Evolutionary conservation across 495 filamentous ascomycete species (phyloP), one percentile per base, ranked within the genome.

Genomic region (Thozetella sp.): DNA sequence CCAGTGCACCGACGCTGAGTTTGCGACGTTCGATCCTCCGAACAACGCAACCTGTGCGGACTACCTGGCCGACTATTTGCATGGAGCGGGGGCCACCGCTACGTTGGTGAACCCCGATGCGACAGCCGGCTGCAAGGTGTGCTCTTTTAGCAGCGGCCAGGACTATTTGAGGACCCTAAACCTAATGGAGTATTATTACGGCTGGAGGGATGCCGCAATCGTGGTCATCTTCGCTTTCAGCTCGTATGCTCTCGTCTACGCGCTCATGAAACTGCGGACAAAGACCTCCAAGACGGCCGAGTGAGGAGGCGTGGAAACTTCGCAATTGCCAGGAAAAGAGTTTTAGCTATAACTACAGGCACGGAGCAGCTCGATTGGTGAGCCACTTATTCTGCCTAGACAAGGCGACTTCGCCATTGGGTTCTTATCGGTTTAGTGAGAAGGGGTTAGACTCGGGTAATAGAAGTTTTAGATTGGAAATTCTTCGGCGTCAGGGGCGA

Each of bases 191-290:
- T 83, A 79, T 68, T 52, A 66, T 55, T 66, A 88, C 57, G 86
- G 86, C 53, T 90, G 88, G 89, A 74, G 84, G 27, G 71, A 88
- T 65, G 86, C 83, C 58, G 87, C 78, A 46, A 74, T 86, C 70
- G 59, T 68, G 12, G 59, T 64, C 24, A 62, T 70, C 22, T 77
- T 75, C 51, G 68, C 67, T 12, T 22, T 72, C 52, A 71, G 67
- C 56, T 64, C 61, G 25, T 74, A 72, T 54, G 54, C 58, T 11
- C 22, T 67, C 26, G 69, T 75, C 30, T 74, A 63, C 54, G 50
- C 48, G 23, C 51, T 74, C 23, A 72, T 72, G 70, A 67, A 67
- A 58, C 53, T 72, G 52, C 48, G 69, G 27, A 72, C 65, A 0
- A 70, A 66, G 63, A 68, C 54, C 17, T 63, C 61, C 25, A 73